These are phyloP conservation scores for Pelargonium citronellum DNA, from an alignment of 441 rosid species.

Conservation along the genomic window DNA sequence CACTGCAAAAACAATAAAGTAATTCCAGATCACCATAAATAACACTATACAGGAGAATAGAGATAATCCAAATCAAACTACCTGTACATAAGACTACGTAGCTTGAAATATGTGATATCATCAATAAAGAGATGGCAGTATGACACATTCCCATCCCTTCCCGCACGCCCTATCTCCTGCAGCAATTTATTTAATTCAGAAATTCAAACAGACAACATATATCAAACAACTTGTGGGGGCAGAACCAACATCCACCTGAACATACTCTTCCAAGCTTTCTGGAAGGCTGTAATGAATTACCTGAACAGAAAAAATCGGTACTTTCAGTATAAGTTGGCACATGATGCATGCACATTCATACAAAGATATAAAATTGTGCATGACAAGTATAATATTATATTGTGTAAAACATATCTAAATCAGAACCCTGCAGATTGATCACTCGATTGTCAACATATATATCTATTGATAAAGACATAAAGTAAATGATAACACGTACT, in stretches of 20 bases:
- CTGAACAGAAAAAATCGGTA: slow-evolving; percentile 35
- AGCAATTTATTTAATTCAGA: slow-evolving; percentile 20
- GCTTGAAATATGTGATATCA: slow-evolving; percentile 65
- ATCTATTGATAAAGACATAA: no score
- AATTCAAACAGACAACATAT: slow-evolving; percentile 15
- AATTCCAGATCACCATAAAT: slow-evolving; percentile 8
- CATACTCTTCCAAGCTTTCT: slow-evolving; percentile 96
- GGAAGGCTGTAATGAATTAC: slow-evolving; percentile 89
- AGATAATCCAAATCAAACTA: slow-evolving; percentile 19
- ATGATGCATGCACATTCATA: slow-evolving; percentile 5
- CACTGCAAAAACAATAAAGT: slow-evolving; percentile 44
- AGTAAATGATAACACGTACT: no score
- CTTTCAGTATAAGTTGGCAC: slow-evolving; percentile 5
- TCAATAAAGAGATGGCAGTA: slow-evolving; percentile 84
- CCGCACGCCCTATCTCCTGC: slow-evolving; percentile 93
- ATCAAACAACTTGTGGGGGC: slow-evolving; percentile 11
- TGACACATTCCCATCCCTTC: slow-evolving; percentile 85
- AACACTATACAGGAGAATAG: not conserved
- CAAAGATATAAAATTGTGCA: not conserved
- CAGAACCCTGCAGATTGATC: no score
- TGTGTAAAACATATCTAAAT: no score
- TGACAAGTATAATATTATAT: not conserved
- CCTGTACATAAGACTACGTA: slow-evolving; percentile 90
- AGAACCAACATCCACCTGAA: slow-evolving; percentile 57
- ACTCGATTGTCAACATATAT: no score